Base-by-base conservation (phyloP, 192 early-diverging fungal genomes). In the Podila minutissima region DNA sequence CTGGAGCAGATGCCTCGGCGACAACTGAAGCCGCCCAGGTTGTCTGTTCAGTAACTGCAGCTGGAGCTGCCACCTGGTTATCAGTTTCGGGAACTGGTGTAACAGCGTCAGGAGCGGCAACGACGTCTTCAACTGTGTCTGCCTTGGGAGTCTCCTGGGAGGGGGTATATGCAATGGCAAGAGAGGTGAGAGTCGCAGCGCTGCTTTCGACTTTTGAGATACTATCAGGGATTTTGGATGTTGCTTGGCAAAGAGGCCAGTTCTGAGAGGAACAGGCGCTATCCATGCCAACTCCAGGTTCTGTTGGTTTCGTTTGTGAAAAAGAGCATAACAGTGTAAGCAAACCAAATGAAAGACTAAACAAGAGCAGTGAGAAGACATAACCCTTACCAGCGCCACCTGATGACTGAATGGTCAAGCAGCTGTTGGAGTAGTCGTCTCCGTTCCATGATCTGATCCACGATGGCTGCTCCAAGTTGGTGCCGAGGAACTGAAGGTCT, bases 361-460 rank as follows among this genome's bases (percentile, higher is more conserved):
- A 38, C 15, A 24, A 13, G 53, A 17, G 38, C 0, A 66, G 49
- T n/a, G 7, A 66, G 53, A 67, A 41, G 22, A n/a, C 6, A 6
- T 4, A 28, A 31, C 20, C 22, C 49, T 66, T 77, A 77, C 68
- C 31, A 28, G 31, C 28, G 0, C 50, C 69, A 22, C 51, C 59
- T 9, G 13, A 35, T 13, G 59, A 61, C 37, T 59, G 53, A 15
- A 72, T 29, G 5, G 59, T 72, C 26, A 78, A 7, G 57, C 75
- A 78, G 29, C 75, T 67, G 28, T 31, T 26, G n/a, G 59, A 51
- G 60, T 78, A 78, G 17, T 67, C 65, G 33, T 78, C 75, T 4
- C 61, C 64, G 22, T 78, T 78, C 75, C 75, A 78, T 26, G 75
- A 38, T 41, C 57, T 71, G 35, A 78, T 78, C 75, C 75, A 78